Evolutionary conservation across 169 alveolate species (phyloP).

Genomic region (Plasmodium fragile): DNA sequence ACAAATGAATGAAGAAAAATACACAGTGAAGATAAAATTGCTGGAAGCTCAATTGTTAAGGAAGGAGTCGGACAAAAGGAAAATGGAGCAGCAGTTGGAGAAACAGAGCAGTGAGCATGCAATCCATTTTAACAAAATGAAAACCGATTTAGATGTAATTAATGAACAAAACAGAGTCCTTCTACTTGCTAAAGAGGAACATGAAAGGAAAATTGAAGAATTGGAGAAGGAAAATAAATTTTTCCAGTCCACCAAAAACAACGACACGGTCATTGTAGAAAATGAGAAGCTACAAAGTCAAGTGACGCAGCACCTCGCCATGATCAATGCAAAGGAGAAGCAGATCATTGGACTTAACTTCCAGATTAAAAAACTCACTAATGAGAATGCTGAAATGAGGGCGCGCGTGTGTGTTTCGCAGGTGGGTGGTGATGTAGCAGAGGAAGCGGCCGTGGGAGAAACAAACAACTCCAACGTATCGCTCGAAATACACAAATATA

Average conservation of each 20-base stretch:
- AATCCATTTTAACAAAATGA: slow-evolving; percentile 13
- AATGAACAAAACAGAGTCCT: slow-evolving; percentile 37
- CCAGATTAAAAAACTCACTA: slow-evolving; percentile 15
- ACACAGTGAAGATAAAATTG: slow-evolving; percentile 2
- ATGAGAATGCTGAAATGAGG: slow-evolving; percentile 1
- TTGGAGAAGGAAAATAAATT: slow-evolving; percentile 15
- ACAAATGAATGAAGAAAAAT: slow-evolving; percentile 14
- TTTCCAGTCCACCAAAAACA: slow-evolving; percentile 41
- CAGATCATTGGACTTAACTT: slow-evolving; percentile 22
- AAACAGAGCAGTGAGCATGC: neutral
- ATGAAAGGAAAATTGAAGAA: slow-evolving; percentile 43
- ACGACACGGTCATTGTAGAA: slow-evolving; percentile 31
- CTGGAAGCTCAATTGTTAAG: neutral
- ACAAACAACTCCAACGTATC: neutral
- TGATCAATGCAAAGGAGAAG: slow-evolving; percentile 42
- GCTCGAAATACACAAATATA: slow-evolving; percentile 42
- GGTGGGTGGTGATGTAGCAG: too few relatives aligned
- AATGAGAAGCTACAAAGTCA: slow-evolving; percentile 35
- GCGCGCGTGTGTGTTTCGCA: neutral
- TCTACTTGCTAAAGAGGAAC: neutral
- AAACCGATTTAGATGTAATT: slow-evolving; percentile 32
- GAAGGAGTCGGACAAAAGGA: slow-evolving; percentile 7
- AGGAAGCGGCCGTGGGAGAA: too few relatives aligned
- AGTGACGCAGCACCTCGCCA: slow-evolving; percentile 7
- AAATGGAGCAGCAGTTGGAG: neutral